These are phyloP conservation scores for Sedum album DNA, from an alignment of 164 flowering plant genomes.

Conservation along the genomic window DNA sequence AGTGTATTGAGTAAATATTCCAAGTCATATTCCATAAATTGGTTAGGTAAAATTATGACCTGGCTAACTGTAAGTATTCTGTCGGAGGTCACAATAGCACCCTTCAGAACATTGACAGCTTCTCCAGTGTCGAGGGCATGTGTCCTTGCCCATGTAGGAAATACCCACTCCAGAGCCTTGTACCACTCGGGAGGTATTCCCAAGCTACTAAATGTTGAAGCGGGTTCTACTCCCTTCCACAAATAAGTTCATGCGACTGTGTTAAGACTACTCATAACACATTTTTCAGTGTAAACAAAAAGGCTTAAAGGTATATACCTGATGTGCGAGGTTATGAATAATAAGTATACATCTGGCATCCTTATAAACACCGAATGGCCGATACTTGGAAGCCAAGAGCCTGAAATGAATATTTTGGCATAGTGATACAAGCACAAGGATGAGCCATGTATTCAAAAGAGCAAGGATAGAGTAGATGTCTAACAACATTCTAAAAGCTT, in stretches of 20 bases:
- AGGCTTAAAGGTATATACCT: conserved; percentile 30
- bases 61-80: conserved; percentile 88
- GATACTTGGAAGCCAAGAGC: conserved; percentile 84
- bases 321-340: conserved; percentile 93
- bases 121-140: conserved; percentile 99
- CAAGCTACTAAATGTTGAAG: conserved; percentile 53
- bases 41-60: conserved; percentile 29
- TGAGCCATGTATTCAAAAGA: neutral
- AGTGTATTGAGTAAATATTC: neutral
- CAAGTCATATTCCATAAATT: neutral
- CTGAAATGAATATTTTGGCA: conserved; percentile 25
- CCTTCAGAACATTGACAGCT: conserved; percentile 88
- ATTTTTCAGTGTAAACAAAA: neutral
- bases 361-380: conserved; percentile 77
- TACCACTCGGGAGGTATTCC: conserved; percentile 90
- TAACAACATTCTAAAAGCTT: conserved; percentile 18
- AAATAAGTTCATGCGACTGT: neutral
- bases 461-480: neutral
- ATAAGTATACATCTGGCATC: conserved; percentile 76
- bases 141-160: conserved; percentile 91
- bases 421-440: neutral
- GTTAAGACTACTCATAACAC: neutral
- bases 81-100: conserved; percentile 88
- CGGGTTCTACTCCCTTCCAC: conserved; percentile 93
- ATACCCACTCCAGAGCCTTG: conserved; percentile 88